Evolutionary conservation across 306 rosid genomes (phyloP).

Genomic region (Amphicarpaea edgeworthii): DNA sequence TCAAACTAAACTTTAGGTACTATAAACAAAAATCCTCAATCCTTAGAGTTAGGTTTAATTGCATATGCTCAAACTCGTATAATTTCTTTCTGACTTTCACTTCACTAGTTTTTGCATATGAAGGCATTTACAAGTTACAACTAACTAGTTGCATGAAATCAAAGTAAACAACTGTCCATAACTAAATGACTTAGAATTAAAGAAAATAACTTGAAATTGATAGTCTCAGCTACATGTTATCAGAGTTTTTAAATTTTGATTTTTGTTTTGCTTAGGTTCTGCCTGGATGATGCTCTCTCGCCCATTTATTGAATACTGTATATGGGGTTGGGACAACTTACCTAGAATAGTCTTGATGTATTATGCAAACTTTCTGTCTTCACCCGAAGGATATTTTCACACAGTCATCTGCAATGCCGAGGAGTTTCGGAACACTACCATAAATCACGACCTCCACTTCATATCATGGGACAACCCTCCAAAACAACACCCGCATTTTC

Average conservation of each 20-base stretch:
- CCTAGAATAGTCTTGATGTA: conserved; percentile 83
- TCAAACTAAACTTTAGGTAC: too few relatives aligned
- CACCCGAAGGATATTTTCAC: conserved; percentile 85
- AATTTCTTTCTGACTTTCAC: not conserved
- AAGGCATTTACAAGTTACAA: not conserved
- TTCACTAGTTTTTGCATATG: not conserved
- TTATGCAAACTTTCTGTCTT: conserved; percentile 84
- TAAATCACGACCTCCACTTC: conserved; percentile 86
- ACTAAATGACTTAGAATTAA: not conserved
- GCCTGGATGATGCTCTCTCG: conserved; percentile 96
- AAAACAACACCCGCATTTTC: conserved; percentile 83
- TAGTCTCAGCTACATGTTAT: not conserved
- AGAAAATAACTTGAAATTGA: conserved; percentile 2
- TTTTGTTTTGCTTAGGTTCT: conserved; percentile 64
- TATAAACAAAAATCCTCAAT: too few relatives aligned
- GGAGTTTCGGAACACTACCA: conserved; percentile 77
- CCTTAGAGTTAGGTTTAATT: not conserved
- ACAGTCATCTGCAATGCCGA: conserved; percentile 81
- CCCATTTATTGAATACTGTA: conserved; percentile 67
- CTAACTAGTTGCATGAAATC: not conserved
- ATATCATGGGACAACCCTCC: conserved; percentile 93
- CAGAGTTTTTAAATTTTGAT: conserved; percentile 11
- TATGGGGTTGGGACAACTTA: conserved; percentile 92
- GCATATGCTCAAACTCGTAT: not conserved
- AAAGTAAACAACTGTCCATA: not conserved